A percentile compares a stretch with the other conserved stretches of the same genome.
These are phyloP conservation scores for Effrenium voratum DNA, from an alignment of 73 alveolate species.

Conservation along the genomic window DNA sequence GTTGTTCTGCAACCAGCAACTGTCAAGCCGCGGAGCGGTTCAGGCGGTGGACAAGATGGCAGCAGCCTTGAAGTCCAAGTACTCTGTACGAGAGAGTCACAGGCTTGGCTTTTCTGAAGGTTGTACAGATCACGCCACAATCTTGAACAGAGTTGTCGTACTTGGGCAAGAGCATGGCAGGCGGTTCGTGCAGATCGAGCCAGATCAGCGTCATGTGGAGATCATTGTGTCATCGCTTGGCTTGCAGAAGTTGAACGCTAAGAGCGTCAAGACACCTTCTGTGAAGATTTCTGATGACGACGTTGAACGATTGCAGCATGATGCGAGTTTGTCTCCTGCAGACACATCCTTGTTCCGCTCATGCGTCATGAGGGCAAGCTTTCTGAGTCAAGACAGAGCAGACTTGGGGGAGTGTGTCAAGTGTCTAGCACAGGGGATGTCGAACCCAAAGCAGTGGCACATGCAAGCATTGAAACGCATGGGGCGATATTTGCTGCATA, in stretches of 20 bases:
- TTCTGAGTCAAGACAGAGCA: slow-evolving; percentile 28
- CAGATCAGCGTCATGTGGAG: slow-evolving; percentile 34
- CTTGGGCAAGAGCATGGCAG: slow-evolving; percentile 1
- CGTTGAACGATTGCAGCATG: background rate
- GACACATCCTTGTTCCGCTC: slow-evolving; percentile 34
- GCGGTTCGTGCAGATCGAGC: slow-evolving; percentile 43
- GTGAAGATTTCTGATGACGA: slow-evolving; percentile 21
- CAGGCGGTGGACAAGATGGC: slow-evolving; percentile 34
- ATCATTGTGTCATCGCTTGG: background rate
- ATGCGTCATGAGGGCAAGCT: slow-evolving; percentile 30
- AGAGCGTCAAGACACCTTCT: background rate
- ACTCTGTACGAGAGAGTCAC: slow-evolving; percentile 39
- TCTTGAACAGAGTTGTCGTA: slow-evolving; percentile 31
- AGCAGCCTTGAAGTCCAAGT: background rate
- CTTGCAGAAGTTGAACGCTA: background rate
- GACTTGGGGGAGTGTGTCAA: slow-evolving; percentile 38
- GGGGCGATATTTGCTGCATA: slow-evolving; percentile 13
- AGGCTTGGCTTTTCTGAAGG: slow-evolving; percentile 23
- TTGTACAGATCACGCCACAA: background rate
- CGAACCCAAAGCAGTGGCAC: background rate
- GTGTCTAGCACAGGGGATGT: slow-evolving; percentile 8
- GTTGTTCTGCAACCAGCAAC: slow-evolving; percentile 4
- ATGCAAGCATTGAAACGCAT: background rate
- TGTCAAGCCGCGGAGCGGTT: slow-evolving; percentile 41
- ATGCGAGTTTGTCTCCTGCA: background rate